These are phyloP conservation scores for Candida succiphila DNA, from an alignment of 805 yeast genomes.

Conservation along the genomic window DNA sequence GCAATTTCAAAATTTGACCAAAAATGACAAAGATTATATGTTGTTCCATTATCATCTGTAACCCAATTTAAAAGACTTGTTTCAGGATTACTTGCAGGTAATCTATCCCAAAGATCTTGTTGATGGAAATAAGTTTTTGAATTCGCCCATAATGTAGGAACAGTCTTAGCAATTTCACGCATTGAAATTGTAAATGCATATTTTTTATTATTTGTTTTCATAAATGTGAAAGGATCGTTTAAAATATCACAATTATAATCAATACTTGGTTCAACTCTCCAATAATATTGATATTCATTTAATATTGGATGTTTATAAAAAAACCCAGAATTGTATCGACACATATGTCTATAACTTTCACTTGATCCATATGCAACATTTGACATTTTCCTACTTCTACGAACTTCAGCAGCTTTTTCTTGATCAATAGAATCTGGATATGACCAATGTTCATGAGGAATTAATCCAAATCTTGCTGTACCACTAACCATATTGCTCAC, in stretches of 20 bases:
- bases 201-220: conserved; percentile 38
- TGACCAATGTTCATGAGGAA: conserved; percentile 42
- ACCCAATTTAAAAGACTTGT: conserved; percentile 48
- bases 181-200: conserved; percentile 46
- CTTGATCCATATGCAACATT: conserved; percentile 50
- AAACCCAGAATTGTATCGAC: conserved; percentile 38
- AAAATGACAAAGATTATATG: conserved; percentile 70
- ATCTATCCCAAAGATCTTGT: conserved; percentile 8
- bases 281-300: conserved; percentile 45
- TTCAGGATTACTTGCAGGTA: conserved; percentile 12
- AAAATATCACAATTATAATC: conserved; percentile 42
- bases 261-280: conserved; percentile 53
- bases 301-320: conserved; percentile 45
- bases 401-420: conserved; percentile 25
- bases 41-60: conserved; percentile 49
- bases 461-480: conserved; percentile 31
- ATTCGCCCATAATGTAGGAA: conserved; percentile 40
- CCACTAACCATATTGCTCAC: conserved; percentile 33
- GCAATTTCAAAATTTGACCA: conserved; percentile 80
- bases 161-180: conserved; percentile 39
- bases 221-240: conserved; percentile 44
- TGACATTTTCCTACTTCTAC: conserved; percentile 23
- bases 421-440: conserved; percentile 39
- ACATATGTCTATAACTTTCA: conserved; percentile 69
- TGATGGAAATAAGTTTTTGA: conserved; percentile 31